Evolutionary conservation across 2,329 filamentous ascomycete species (phyloP).

Genomic region (Trichoderma afroharzianum): DNA sequence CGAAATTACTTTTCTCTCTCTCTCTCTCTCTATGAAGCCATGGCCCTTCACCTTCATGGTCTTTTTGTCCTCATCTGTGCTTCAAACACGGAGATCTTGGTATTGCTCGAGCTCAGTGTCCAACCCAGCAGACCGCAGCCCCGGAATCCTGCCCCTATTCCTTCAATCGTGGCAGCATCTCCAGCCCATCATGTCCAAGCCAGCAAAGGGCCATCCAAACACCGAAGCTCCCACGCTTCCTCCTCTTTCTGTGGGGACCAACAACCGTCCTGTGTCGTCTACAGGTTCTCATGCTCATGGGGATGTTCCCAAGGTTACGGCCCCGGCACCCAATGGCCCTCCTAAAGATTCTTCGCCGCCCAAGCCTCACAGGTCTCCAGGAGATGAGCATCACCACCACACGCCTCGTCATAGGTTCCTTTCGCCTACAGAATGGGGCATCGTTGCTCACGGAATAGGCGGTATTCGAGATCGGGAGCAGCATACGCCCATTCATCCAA

Average conservation of each 20-base stretch:
- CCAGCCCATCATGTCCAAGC: constrained; percentile 17
- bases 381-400: constrained; percentile 19
- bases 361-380: constrained; percentile 16
- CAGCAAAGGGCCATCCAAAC: not conserved
- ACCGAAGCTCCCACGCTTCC: constrained; percentile 17
- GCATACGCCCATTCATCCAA: constrained; percentile 40
- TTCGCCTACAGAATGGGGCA: constrained; percentile 42
- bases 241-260: constrained; percentile 7
- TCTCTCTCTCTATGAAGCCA: not conserved
- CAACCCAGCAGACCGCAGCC: not conserved
- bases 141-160: not conserved
- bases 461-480: constrained; percentile 45
- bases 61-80: not conserved
- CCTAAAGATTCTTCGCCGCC: not conserved
- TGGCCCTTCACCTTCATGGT: not conserved
- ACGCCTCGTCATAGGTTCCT: constrained; percentile 38
- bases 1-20: not conserved
- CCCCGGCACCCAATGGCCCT: not conserved
- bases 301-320: not conserved
- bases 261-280: not conserved
- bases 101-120: not conserved
- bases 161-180: not conserved
- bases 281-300: not conserved
- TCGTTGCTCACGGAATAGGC: constrained; percentile 46
- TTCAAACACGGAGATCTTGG: not conserved